These are phyloP conservation scores for Nothopassalora personata DNA, from an alignment of 2,329 filamentous ascomycete species.

Conservation along the genomic window DNA sequence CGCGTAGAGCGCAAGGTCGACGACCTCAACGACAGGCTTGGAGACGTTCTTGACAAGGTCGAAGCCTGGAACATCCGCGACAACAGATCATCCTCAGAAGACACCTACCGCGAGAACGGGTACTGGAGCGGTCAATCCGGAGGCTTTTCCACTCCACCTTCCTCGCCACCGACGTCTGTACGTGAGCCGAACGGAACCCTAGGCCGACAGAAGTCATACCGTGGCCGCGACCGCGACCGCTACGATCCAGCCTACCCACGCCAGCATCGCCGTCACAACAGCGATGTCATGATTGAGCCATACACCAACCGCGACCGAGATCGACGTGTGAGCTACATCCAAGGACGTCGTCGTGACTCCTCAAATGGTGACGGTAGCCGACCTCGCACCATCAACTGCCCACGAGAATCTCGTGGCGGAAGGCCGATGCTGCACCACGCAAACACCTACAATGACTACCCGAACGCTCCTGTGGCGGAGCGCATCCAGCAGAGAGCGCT, in stretches of 20 bases:
- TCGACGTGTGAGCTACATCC: neutral
- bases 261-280: neutral
- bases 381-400: neutral
- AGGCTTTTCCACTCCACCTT: slow-evolving; percentile 7
- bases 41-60: slow-evolving; percentile 5
- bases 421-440: neutral
- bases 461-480: neutral
- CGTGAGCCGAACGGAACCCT: neutral
- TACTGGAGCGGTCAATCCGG: neutral
- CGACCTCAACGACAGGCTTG: neutral
- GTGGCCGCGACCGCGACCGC: neutral
- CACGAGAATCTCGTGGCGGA: neutral
- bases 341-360: neutral
- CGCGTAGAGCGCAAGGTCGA: slow-evolving; percentile 2
- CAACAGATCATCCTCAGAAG: slow-evolving; percentile 1
- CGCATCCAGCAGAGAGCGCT: neutral
- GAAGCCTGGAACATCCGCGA: slow-evolving; percentile 5
- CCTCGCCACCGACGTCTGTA: neutral
- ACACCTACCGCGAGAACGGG: slow-evolving; percentile 2
- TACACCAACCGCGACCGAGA: neutral
- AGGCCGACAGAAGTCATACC: neutral
- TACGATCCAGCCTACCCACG: neutral
- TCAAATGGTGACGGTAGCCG: neutral
- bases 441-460: neutral
- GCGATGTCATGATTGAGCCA: neutral